These are phyloP conservation scores for Arbutus unedo DNA, from an alignment of 148 eudicot genomes.

Conservation along the genomic window DNA sequence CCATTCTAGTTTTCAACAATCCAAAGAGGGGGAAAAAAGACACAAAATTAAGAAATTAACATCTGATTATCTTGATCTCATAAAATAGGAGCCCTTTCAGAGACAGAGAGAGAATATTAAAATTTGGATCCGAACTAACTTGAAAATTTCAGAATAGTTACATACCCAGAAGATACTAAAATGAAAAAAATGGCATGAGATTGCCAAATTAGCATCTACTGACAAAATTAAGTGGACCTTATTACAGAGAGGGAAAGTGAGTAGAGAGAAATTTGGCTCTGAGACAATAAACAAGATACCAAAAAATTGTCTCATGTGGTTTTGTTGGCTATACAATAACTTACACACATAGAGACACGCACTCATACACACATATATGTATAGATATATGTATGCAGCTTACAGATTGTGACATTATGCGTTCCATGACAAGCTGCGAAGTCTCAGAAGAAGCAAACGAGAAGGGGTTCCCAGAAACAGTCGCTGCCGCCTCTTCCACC, in stretches of 20 bases:
- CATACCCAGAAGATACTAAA: not conserved
- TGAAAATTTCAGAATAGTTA: too few species aligned
- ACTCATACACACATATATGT: not conserved
- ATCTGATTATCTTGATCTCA: not conserved
- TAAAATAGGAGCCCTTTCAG: too few species aligned
- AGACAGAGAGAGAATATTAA: too few species aligned
- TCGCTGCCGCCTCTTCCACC: conserved; percentile 28
- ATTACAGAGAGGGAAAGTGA: not conserved
- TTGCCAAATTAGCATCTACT: not conserved
- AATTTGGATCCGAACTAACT: too few species aligned
- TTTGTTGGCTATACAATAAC: not conserved
- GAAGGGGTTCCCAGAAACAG: conserved; percentile 58
- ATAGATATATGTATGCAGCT: conserved; percentile 15
- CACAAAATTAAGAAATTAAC: conserved; percentile 1
- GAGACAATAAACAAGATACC: not conserved
- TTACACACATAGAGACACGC: too few species aligned
- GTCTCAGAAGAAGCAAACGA: conserved; percentile 83
- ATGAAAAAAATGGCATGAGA: not conserved
- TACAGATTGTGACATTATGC: conserved; percentile 91
- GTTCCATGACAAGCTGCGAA: conserved; percentile 84
- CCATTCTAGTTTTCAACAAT: not conserved
- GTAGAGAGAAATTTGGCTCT: not conserved
- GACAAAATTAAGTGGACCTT: not conserved
- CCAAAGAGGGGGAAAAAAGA: not conserved
- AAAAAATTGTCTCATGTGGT: conserved; percentile 6